Evolutionary conservation across 306 rosid species (phyloP).

Genomic region (Dicorynia guianensis): DNA sequence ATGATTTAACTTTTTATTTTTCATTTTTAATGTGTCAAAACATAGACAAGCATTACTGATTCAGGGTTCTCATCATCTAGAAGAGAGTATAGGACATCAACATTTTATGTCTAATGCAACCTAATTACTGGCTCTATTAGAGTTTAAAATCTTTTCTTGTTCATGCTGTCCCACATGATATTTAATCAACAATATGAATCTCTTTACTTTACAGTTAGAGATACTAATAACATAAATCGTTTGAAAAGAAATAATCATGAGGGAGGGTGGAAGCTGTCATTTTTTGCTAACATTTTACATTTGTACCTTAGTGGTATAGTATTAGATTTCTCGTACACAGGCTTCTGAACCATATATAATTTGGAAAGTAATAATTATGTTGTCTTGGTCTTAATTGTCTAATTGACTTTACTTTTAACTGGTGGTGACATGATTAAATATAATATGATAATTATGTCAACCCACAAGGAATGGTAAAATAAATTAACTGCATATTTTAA

Average conservation of each 20-base stretch:
- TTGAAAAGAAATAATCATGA: conserved; percentile 14
- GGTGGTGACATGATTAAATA: not conserved
- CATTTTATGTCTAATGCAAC: conserved; percentile 16
- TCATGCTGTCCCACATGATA: not conserved
- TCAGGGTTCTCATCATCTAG: not conserved
- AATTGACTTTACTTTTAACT: not conserved
- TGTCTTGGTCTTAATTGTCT: not conserved
- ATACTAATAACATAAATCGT: not conserved
- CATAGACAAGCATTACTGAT: conserved; percentile 13
- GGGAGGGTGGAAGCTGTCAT: conserved; percentile 7
- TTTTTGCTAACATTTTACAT: not conserved
- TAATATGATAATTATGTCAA: not conserved
- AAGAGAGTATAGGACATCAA: not conserved
- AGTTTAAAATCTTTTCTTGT: conserved; percentile 17
- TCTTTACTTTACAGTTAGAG: not conserved
- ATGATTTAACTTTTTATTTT: conserved; percentile 7
- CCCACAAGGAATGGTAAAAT: not conserved
- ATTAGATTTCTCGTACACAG: not conserved
- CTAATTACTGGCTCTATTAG: conserved; percentile 17
- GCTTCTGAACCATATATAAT: conserved; percentile 23
- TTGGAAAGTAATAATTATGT: not conserved
- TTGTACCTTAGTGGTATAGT: not conserved
- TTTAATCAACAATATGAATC: conserved; percentile 17
- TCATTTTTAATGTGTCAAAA: not conserved
- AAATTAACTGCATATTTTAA: conserved; percentile 13